Base-by-base conservation (phyloP, 108 stramenopile genomes). In the Cyclotella sp. region DNA sequence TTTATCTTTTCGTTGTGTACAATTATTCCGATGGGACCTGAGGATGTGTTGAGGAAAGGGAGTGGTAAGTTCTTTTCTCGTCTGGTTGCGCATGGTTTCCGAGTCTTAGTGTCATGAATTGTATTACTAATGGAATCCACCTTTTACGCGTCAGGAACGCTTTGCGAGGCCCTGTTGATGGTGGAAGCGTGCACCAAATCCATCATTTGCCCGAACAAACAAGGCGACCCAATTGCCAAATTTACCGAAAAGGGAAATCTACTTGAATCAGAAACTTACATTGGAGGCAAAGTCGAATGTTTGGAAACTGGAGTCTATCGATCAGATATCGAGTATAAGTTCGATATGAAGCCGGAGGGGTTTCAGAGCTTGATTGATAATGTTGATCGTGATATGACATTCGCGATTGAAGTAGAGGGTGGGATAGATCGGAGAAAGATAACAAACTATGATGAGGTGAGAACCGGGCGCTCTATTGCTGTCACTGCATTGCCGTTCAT, bases 1-100 rank as follows among this genome's bases (percentile, higher is more conserved):
- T 99, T 99, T 84, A 97, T 99, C 74, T 99, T 98, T 85, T 94
- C 91, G 63, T 87, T 99, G 75, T 98, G 97, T 82, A 99, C 99
- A 12, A 92, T 99, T 63, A 99, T 99, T 79, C 99, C 99, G n/a
- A 94, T 98, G 91, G 94, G 93, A 22, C 94, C 99, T 0, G 99
- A 99, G 73, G 99, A 99, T 76, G 99, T 99, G 13, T 80, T 99
- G 57, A 90, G 98, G 54, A 99, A 99, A 81, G 96, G 96, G 29
- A 90, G 87, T 61, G 94, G 78, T 79, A 64, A 73, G 78, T 73
- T 1, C 24, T 34, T 16, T 59, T 73, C 46, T 4, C 1, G 0
- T 21, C 7, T 53, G 45, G 27, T 54, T 62, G 42, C 3, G 11
- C 2, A 29, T 0, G 6, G 11, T 41, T 70, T 67, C 24, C 12